phyloP scores from a whole-genome alignment of 2,329 filamentous ascomycete genomes.

The Polytolypa hystricis region DNA sequence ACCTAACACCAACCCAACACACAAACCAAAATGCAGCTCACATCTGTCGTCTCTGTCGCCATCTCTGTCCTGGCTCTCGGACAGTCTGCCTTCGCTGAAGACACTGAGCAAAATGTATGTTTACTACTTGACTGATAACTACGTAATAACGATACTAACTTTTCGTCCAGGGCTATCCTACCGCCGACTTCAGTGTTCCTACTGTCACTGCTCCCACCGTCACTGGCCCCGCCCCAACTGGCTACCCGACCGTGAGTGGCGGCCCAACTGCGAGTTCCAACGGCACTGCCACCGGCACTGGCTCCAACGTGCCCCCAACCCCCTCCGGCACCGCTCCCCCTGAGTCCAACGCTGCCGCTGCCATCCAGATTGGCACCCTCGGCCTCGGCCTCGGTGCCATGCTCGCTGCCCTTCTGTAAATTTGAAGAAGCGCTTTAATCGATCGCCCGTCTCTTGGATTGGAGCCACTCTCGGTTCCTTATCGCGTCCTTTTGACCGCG shows the following conservation, averaged over 20 bases:
- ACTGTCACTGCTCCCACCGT: conserved; percentile 13
- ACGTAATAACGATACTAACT: too few relatives aligned
- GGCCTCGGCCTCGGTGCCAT: conserved; percentile 31
- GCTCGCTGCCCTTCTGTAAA: conserved; percentile 33
- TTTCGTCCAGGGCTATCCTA: not conserved
- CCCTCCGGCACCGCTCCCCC: not conserved
- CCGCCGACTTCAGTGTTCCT: conserved; percentile 6
- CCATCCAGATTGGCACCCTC: conserved; percentile 28
- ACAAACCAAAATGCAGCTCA: conserved; percentile 13
- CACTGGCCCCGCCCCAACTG: conserved; percentile 12
- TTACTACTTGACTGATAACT: too few relatives aligned
- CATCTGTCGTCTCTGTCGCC: conserved; percentile 12
- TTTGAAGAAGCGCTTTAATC: too few relatives aligned
- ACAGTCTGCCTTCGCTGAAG: conserved; percentile 1
- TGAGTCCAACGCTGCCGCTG: conserved; percentile 22
- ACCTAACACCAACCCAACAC: too few relatives aligned
- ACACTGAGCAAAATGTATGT: not conserved
- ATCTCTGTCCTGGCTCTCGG: conserved; percentile 12
- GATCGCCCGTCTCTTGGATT: too few relatives aligned
- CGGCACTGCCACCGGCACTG: conserved; percentile 8
- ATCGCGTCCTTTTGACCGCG: too few relatives aligned
- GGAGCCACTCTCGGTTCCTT: too few relatives aligned
- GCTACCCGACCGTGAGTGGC: conserved; percentile 2
- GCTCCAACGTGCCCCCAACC: conserved; percentile 5
- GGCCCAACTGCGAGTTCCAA: too few relatives aligned